Percentiles rank a stretch among this genome's conserved stretches.
phyloP scores from a whole-genome alignment of 352 stramenopile genomes.

The Globisporangium cylindrosporum region DNA sequence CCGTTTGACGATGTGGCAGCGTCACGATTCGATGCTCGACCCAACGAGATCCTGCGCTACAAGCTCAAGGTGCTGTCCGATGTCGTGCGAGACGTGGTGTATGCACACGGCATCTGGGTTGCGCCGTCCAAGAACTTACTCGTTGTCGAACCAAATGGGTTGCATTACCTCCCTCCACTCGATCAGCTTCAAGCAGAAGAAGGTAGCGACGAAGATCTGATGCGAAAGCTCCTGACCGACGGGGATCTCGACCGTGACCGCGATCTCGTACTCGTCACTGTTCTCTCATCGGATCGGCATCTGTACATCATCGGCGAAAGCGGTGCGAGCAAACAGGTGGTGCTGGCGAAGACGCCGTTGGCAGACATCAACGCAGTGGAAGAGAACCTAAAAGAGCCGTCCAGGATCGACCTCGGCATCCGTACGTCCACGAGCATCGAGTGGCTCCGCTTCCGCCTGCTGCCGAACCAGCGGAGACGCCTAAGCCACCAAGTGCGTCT shows the following conservation, averaged over 20 bases:
- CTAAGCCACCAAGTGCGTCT: constrained; percentile 62
- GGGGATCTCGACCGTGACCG: constrained; percentile 20
- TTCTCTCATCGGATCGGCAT: constrained; percentile 43
- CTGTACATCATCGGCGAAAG: constrained; percentile 59
- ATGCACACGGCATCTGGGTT: constrained; percentile 66
- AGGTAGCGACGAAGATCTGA: constrained; percentile 19
- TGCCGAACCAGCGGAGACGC: constrained; percentile 42
- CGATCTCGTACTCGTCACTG: constrained; percentile 36
- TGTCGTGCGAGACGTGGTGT: constrained; percentile 46
- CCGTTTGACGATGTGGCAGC: constrained; percentile 27
- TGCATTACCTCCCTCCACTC: constrained; percentile 26
- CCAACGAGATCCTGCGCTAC: constrained; percentile 73
- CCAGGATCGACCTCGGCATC: constrained; percentile 60
- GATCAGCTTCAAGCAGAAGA: constrained; percentile 15
- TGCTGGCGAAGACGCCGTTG: constrained; percentile 47
- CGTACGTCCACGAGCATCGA: constrained; percentile 29
- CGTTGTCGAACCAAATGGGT: constrained; percentile 14
- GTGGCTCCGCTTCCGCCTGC: constrained; percentile 65
- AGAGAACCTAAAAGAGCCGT: constrained; percentile 62
- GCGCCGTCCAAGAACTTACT: constrained; percentile 27
- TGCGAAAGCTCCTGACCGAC: constrained; percentile 32
- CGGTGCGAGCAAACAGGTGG: constrained; percentile 32
- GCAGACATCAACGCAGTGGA: constrained; percentile 58
- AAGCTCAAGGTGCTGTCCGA: constrained; percentile 73
- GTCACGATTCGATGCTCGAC: constrained; percentile 40